Evolutionary conservation across 352 stramenopile species (phyloP), one percentile per base, ranked within the genome.

Genomic region (Phytopythium mirpurense): DNA sequence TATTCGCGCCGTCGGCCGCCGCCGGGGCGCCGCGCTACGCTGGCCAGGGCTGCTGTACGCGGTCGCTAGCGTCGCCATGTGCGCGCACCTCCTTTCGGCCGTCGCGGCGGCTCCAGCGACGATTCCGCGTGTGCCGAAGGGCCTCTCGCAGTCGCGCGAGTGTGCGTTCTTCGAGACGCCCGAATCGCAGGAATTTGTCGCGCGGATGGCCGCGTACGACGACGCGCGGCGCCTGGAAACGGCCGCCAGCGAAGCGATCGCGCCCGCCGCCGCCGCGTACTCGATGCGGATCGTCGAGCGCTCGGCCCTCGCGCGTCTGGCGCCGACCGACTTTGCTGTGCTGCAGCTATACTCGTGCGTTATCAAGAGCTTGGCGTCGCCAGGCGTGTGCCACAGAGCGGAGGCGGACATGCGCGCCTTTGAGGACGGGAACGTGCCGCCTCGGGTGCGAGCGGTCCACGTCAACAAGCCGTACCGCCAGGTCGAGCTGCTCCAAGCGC

Each of bases 311-410:
- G 63, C 66, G 2, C 54, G 24, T 8, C 49, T 70, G 19, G 56
- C 61, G 5, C 78, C 78, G 15, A 88, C 76, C 27, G 76, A 90
- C 62, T 90, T 90, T 37, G 78, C 88, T 1, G 47, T 83, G 12
- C 44, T 87, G 34, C 65, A 63, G 43, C 51, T 83, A 4, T 88
- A 75, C 58, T 60, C 56, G 21, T 90, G 78, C 35, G 59, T 19
- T 9, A 5, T 38, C 4, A 15, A 18, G 26, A 29, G 46, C 6
- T 3, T 2, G 8, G 31, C 3, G 31, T 3, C 46, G 29, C n/a
- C 31, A 11, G 29, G 26, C 2, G 46, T 60, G 48, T 74, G 71
- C 41, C 63, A 72, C 56, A 35, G 26, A 0, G 53, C 57, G n/a
- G 63, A 78, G 45, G 34, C 26, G 9, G 1, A 53, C n/a, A 43